Evolutionary conservation across 495 filamentous ascomycete species (phyloP).

Genomic region (Aspergillus panamensis): DNA sequence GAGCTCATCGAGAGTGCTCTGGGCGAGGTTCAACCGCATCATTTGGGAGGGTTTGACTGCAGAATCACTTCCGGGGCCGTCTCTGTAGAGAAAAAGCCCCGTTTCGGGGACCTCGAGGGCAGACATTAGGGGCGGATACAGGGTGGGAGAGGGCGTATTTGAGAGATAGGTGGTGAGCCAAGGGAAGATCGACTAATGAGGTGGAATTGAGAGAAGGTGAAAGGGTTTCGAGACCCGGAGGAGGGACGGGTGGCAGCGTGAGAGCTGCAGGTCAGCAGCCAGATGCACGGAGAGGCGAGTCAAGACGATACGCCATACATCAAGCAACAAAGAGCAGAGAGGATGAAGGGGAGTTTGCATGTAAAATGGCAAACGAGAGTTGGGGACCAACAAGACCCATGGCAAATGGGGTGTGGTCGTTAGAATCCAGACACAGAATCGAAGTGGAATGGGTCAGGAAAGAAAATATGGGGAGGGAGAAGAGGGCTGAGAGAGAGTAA

Average conservation of each 20-base stretch:
- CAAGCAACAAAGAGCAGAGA: conserved; percentile 24
- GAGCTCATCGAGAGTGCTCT: conserved; percentile 66
- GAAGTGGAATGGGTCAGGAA: conserved; percentile 4
- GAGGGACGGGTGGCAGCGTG: conserved; percentile 42
- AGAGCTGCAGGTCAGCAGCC: conserved; percentile 46
- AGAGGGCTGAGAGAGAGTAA: conserved; percentile 23
- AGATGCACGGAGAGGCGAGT: conserved; percentile 38
- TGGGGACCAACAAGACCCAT: conserved; percentile 25
- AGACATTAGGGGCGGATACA: conserved; percentile 33
- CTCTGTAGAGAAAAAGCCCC: conserved; percentile 48
- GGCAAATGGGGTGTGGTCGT: conserved; percentile 16
- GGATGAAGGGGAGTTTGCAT: conserved; percentile 26
- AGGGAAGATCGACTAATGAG: conserved; percentile 13
- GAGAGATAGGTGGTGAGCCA: background rate
- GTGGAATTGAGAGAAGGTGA: conserved; percentile 16
- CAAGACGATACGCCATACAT: conserved; percentile 43
- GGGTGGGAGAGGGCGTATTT: conserved; percentile 14
- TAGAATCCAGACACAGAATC: conserved; percentile 11
- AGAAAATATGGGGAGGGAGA: conserved; percentile 15
- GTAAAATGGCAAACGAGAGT: conserved; percentile 23
- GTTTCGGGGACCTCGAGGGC: conserved; percentile 43
- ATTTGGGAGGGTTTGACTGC: conserved; percentile 44
- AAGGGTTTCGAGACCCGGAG: conserved; percentile 25
- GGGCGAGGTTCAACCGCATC: conserved; percentile 63
- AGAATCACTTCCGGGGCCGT: conserved; percentile 30